phyloP scores from a whole-genome alignment of 768 basidiomycete species.

The Fibroporia radiculosa region DNA sequence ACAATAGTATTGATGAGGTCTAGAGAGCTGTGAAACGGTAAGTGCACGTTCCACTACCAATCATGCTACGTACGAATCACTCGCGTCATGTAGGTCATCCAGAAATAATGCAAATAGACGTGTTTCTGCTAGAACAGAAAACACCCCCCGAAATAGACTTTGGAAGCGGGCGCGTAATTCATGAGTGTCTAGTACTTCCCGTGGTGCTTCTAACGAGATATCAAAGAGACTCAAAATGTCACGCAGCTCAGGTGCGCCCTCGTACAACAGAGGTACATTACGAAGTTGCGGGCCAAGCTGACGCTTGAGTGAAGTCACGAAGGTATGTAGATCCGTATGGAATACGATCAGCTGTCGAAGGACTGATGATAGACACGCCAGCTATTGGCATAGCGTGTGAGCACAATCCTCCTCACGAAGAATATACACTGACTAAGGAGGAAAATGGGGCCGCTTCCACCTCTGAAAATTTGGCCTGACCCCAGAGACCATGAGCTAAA shows the following conservation, averaged over 20 bases:
- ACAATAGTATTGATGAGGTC: constrained; percentile 58
- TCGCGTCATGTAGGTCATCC: constrained; percentile 70
- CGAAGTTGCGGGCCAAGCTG: constrained; percentile 63
- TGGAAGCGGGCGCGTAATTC: constrained; percentile 68
- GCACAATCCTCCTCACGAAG: not conserved
- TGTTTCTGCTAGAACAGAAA: constrained; percentile 61
- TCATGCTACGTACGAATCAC: constrained; percentile 44
- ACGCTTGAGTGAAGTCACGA: constrained; percentile 49
- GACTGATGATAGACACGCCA: constrained; percentile 62
- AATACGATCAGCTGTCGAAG: constrained; percentile 71
- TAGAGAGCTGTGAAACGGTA: constrained; percentile 39
- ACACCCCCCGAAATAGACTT: constrained; percentile 61
- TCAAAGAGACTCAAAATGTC: constrained; percentile 54
- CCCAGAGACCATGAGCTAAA: constrained; percentile 58
- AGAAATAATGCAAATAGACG: constrained; percentile 63
- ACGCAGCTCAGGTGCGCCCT: constrained; percentile 61
- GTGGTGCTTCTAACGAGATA: constrained; percentile 41
- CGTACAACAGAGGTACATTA: constrained; percentile 62
- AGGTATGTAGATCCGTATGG: constrained; percentile 59
- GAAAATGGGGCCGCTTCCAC: constrained; percentile 63
- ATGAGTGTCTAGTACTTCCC: constrained; percentile 46
- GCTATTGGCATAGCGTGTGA: constrained; percentile 26
- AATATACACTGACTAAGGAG: constrained; percentile 37
- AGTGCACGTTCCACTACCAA: not conserved
- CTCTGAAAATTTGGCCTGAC: constrained; percentile 66